Base-by-base conservation (phyloP, 495 filamentous ascomycete genomes). In the Neurospora sp. region DNA sequence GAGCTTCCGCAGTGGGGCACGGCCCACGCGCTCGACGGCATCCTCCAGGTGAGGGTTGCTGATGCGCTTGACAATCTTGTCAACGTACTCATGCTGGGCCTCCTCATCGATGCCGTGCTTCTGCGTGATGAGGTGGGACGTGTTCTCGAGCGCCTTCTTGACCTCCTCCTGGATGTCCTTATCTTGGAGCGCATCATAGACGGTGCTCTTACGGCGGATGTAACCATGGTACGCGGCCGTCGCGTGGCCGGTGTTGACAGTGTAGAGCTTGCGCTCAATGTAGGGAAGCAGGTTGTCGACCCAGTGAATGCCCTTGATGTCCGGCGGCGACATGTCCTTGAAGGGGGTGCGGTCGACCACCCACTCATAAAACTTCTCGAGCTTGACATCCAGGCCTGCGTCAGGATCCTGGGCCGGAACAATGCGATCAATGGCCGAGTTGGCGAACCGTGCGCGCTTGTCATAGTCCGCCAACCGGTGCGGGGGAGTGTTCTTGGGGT, bases 331-430 rank as follows among this genome's bases (percentile, higher is more conserved):
- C 48, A 79, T 70, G 73, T 79, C 78, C 71, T 88, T 83, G 83
- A 97, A 98, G 0, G 94, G 94, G 3, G 88, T 90, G 78, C 87
- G 81, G 77, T 99, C 96, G 65, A 98, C 94, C 11, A 94, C 96
- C 96, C 96, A 99, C 82, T 99, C 96, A 85, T 91, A 97, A 89
- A 97, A 99, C 82, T 93, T 93, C 87, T 99, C 96, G 73, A 99
- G 94, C 76, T 91, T 93, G 74, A 99, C 96, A 77, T 98, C 91
- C 46, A 98, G 86, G 46, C 93, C 94, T 22, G 88, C 84, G 79
- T 92, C 85, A 38, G 90, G 86, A 73, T 91, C 89, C 84, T 97
- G 94, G 53, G 90, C 90, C 9, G 96, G 96, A 11, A 98, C 96
- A 78, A 99, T 99, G 39, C 96, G 93, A 84, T 99, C 96, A 78